Percentiles rank a stretch among this genome's conserved stretches.
Conservation (phyloP, 148 eudicot species). For the Rhododendron williamsianum region DNA sequence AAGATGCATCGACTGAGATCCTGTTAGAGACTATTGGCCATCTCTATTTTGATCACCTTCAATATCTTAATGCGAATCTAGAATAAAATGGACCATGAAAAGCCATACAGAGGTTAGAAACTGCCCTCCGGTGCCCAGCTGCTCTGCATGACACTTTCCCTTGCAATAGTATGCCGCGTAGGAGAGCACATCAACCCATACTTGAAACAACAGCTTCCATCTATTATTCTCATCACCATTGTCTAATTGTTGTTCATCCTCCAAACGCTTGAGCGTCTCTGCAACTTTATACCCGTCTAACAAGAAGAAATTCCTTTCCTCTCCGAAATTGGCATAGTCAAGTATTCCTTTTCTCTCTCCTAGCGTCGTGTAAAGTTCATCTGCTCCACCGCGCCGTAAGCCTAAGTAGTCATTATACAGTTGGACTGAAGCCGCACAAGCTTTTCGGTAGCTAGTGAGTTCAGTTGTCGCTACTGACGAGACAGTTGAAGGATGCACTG, state of each 20-base stretch:
- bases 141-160: background rate
- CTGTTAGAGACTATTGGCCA: too few relatives aligned
- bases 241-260: too few relatives aligned
- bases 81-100: background rate
- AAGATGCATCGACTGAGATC: too few relatives aligned
- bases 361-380: too few relatives aligned
- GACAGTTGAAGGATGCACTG: background rate
- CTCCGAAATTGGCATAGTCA: too few relatives aligned
- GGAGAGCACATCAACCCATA: conserved; percentile 1
- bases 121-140: conserved; percentile 5
- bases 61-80: too few relatives aligned
- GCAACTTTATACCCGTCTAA: background rate
- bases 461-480: background rate
- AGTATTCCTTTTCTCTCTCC: too few relatives aligned
- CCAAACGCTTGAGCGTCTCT: background rate
- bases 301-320: background rate
- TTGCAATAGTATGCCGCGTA: background rate
- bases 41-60: too few relatives aligned
- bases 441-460: background rate
- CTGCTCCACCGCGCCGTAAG: background rate
- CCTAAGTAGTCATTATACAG: background rate
- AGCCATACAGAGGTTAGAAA: conserved; percentile 3
- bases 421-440: background rate
- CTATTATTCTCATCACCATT: background rate
- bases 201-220: background rate